These are phyloP conservation scores for Penicillium malachiteum DNA, from an alignment of 495 filamentous ascomycete genomes.

Conservation along the genomic window DNA sequence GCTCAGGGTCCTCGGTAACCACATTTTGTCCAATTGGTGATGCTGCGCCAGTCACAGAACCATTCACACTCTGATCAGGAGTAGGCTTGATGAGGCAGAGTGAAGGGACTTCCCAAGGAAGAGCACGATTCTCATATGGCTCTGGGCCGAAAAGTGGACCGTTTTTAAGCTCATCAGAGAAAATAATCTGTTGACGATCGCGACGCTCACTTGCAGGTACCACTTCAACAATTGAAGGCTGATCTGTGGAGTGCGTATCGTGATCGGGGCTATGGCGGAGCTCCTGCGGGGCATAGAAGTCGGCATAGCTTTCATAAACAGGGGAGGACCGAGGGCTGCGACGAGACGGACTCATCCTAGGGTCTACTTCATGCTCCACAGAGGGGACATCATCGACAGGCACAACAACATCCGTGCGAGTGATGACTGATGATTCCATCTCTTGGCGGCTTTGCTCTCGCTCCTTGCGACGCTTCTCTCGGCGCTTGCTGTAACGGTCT, in stretches of 20 bases:
- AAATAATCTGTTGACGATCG: conserved; percentile 1
- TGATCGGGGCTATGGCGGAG: conserved; percentile 31
- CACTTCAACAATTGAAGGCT: conserved; percentile 36
- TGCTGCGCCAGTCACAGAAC: conserved; percentile 36
- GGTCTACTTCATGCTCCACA: conserved; percentile 10
- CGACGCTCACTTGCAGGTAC: conserved; percentile 31
- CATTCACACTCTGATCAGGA: conserved; percentile 45
- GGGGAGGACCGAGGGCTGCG: conserved; percentile 26
- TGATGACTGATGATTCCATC: conserved; percentile 20
- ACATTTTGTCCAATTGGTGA: conserved; percentile 23
- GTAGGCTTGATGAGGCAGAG: conserved; percentile 52
- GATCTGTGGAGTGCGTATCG: conserved; percentile 14
- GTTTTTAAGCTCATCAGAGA: conserved; percentile 6
- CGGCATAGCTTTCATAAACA: conserved; percentile 41
- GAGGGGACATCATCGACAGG: conserved; percentile 8
- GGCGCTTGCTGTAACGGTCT: conserved; percentile 29
- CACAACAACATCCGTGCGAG: conserved; percentile 14
- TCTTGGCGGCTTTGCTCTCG: conserved; percentile 28
- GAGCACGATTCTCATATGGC: conserved; percentile 26
- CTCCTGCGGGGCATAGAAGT: conserved; percentile 45
- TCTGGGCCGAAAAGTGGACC: conserved; percentile 22
- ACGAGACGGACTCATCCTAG: conserved; percentile 24
- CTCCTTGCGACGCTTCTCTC: conserved; percentile 42
- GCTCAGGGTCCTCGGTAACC: neutral
- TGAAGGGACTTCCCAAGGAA: conserved; percentile 50